Evolutionary conservation across 768 basidiomycete species (phyloP).

Genomic region (Suillus variegatus): DNA sequence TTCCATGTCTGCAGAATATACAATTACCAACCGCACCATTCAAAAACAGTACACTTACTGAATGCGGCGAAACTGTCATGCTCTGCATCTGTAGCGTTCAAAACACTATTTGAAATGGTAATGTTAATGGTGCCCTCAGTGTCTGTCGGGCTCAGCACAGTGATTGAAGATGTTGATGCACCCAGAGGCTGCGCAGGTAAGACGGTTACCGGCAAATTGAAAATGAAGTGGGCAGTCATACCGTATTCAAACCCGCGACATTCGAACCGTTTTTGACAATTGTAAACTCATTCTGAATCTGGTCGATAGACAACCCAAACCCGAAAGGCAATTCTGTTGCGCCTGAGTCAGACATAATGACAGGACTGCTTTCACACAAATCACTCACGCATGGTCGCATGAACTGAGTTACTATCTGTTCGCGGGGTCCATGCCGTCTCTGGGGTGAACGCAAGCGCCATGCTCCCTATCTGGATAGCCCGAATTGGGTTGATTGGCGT

Average conservation of each 20-base stretch:
- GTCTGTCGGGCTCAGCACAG: conserved; percentile 49
- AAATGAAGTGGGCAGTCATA: conserved; percentile 22
- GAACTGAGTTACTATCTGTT: conserved; percentile 58
- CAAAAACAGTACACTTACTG: conserved; percentile 41
- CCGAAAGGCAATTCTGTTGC: conserved; percentile 70
- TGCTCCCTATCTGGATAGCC: conserved; percentile 59
- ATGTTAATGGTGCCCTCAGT: conserved; percentile 70
- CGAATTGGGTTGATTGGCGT: conserved; percentile 62
- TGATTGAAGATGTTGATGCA: conserved; percentile 62
- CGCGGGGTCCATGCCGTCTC: conserved; percentile 57
- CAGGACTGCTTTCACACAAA: neutral
- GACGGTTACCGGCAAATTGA: conserved; percentile 7
- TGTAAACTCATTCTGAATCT: conserved; percentile 67
- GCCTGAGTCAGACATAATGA: conserved; percentile 4
- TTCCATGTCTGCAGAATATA: conserved; percentile 44
- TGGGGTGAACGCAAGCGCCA: conserved; percentile 58
- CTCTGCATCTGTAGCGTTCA: conserved; percentile 48
- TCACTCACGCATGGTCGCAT: conserved; percentile 54
- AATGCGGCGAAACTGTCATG: conserved; percentile 58
- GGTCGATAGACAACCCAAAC: conserved; percentile 55
- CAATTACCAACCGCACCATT: neutral
- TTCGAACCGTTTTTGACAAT: conserved; percentile 53
- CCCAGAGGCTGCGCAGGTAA: conserved; percentile 50
- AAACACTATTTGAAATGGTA: conserved; percentile 52
- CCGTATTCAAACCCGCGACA: conserved; percentile 63